A percentile compares a stretch with the other conserved stretches of the same genome.
Evolutionary conservation across 2,329 filamentous ascomycete species (phyloP).

Genomic region (Neodidymelliopsis sp.): DNA sequence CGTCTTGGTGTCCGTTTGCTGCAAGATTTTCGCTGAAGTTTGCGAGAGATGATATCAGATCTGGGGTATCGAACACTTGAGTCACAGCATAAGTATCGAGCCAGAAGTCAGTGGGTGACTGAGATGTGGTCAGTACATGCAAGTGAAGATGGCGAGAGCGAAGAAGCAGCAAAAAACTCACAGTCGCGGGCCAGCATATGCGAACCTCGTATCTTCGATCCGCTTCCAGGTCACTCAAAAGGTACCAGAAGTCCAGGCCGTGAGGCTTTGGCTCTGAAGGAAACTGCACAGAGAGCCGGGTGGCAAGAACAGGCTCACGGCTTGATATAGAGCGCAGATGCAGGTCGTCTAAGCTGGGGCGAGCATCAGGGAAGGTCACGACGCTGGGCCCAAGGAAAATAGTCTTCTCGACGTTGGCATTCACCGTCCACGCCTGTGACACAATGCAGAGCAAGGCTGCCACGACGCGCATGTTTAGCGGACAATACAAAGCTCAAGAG

Average conservation of each 20-base stretch:
- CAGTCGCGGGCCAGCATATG: conserved; percentile 91
- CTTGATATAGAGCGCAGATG: conserved; percentile 72
- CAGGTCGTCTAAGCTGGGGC: conserved; percentile 66
- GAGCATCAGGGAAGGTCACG: conserved; percentile 62
- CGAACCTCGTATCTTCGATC: conserved; percentile 87
- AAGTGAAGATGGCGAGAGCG: conserved; percentile 4
- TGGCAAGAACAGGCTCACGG: conserved; percentile 61
- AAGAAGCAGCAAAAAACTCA: conserved; percentile 60
- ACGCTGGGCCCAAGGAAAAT: conserved; percentile 80
- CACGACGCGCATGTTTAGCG: conserved; percentile 45
- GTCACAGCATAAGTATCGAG: conserved; percentile 70
- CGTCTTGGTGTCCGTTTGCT: conserved; percentile 27
- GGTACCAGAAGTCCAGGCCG: conserved; percentile 77
- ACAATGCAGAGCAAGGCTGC: conserved; percentile 41
- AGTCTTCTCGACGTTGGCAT: conserved; percentile 87
- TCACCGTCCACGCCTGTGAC: conserved; percentile 44
- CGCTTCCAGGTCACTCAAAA: conserved; percentile 73
- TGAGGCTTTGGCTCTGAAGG: conserved; percentile 61
- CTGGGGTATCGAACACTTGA: conserved; percentile 67
- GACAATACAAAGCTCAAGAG: conserved; percentile 17
- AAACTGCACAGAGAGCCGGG: conserved; percentile 72
- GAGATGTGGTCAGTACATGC: conserved; percentile 23
- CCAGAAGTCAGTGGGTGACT: conserved; percentile 88
- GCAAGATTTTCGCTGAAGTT: conserved; percentile 64
- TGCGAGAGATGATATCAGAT: conserved; percentile 70